A percentile compares a stretch with the other conserved stretches of the same genome.
Conservation (phyloP, 352 stramenopile genomes). For the Phytopythium montanum region DNA sequence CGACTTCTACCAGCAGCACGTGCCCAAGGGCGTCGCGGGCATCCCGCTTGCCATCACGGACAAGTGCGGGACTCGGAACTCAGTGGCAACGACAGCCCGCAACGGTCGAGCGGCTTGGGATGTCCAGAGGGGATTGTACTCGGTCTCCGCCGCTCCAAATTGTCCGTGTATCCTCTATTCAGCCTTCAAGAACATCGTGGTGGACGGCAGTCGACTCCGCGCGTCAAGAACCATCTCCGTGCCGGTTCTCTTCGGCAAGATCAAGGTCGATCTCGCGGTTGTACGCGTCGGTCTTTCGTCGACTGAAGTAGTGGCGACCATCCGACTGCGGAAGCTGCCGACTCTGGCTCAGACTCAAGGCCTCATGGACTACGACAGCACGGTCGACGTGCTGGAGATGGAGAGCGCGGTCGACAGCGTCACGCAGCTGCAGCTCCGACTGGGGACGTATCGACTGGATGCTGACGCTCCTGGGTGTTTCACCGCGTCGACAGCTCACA, state of each 20-base stretch:
- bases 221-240: conserved; percentile 44
- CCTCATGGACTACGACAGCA: neutral
- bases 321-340: neutral
- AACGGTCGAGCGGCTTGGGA: conserved; percentile 48
- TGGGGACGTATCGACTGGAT: conserved; percentile 36
- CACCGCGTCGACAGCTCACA: conserved; percentile 9
- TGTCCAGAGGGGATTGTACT: conserved; percentile 55
- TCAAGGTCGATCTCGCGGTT: conserved; percentile 28
- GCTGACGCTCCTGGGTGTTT: conserved; percentile 23
- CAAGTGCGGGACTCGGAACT: conserved; percentile 48
- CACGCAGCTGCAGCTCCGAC: conserved; percentile 32
- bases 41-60: conserved; percentile 55
- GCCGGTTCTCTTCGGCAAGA: conserved; percentile 53
- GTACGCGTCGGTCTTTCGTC: neutral
- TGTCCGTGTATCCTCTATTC: conserved; percentile 68
- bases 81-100: conserved; percentile 34
- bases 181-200: conserved; percentile 59
- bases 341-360: neutral
- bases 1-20: conserved; percentile 62
- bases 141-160: conserved; percentile 44
- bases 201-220: conserved; percentile 54
- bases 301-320: conserved; percentile 5
- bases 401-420: conserved; percentile 19
- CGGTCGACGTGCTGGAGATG: conserved; percentile 11
- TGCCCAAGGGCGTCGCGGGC: conserved; percentile 25